Conservation (phyloP, 208 protist genomes). For the Trypanosoma avium region DNA sequence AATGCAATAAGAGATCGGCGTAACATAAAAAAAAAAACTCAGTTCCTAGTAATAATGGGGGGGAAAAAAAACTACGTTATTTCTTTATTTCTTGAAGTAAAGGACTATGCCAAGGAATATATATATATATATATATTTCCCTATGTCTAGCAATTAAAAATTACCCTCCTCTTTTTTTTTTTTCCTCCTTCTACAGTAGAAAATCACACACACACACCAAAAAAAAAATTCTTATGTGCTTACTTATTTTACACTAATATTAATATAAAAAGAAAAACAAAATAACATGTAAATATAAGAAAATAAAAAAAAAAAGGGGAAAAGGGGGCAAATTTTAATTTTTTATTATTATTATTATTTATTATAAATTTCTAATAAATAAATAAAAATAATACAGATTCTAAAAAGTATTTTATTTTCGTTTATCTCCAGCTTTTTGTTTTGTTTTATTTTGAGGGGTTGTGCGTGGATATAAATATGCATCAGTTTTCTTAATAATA, state of each 20-base stretch:
- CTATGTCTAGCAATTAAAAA: no score
- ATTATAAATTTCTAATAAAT: no score
- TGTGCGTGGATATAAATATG: no score
- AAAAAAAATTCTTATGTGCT: background rate
- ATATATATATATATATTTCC: no score
- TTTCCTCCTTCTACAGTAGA: background rate
- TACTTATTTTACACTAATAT: background rate
- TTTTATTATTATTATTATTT: no score
- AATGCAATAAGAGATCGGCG: conserved; percentile 56
- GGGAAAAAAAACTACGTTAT: conserved; percentile 1
- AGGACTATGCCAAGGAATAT: no score
- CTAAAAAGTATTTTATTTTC: no score
- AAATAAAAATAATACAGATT: background rate
- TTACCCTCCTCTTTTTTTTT: no score
- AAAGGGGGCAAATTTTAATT: no score
- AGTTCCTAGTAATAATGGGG: background rate
- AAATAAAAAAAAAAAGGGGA: conserved; percentile 11
- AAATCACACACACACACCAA: no score
- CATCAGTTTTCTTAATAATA: background rate
- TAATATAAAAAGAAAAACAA: background rate
- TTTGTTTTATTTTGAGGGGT: conserved; percentile 4
- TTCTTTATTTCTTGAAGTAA: no score
- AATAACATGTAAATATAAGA: conserved; percentile 4
- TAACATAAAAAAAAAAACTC: conserved; percentile 67
- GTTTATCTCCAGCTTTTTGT: background rate